Conservation (phyloP, 108 stramenopile genomes). For the Cyclotella baltica region DNA sequence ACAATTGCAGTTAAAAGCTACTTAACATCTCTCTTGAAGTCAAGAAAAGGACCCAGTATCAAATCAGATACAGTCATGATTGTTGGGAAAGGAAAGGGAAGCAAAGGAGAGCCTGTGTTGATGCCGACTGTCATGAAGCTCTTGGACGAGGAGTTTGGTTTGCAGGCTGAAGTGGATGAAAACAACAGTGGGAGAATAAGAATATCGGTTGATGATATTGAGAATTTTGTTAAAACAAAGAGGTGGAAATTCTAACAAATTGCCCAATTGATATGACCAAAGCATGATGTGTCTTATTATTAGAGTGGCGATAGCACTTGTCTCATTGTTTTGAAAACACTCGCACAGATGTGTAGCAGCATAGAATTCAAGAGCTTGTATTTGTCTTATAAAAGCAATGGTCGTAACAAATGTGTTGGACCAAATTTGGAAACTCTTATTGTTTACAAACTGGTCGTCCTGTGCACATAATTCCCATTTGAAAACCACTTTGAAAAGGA, state of each 20-base stretch:
- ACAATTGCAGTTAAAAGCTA: slow-evolving; percentile 70
- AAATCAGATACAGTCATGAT: slow-evolving; percentile 63
- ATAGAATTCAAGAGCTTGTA: too few species aligned
- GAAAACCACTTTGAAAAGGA: too few species aligned
- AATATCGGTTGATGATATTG: slow-evolving; percentile 32
- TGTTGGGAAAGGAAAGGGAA: slow-evolving; percentile 71
- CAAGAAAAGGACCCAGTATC: slow-evolving; percentile 14
- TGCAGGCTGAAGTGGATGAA: slow-evolving; percentile 52
- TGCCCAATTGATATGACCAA: too few species aligned
- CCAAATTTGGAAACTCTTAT: too few species aligned
- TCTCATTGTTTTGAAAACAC: too few species aligned
- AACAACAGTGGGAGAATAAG: slow-evolving; percentile 62
- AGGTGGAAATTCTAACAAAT: slow-evolving; percentile 20
- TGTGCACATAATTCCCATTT: too few species aligned
- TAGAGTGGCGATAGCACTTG: too few species aligned
- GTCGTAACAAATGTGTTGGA: too few species aligned
- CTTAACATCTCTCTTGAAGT: slow-evolving; percentile 50
- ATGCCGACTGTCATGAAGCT: slow-evolving; percentile 40
- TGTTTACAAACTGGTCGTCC: too few species aligned
- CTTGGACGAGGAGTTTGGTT: slow-evolving; percentile 53
- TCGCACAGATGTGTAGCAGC: too few species aligned
- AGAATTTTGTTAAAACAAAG: slow-evolving; percentile 37
- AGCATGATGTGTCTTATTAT: too few species aligned
- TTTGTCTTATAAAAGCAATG: too few species aligned
- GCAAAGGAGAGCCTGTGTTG: slow-evolving; percentile 59